Evolutionary conservation across 202 grass and related monocot genomes (phyloP).

Genomic region (Bolboschoenoplectus hybrid): DNA sequence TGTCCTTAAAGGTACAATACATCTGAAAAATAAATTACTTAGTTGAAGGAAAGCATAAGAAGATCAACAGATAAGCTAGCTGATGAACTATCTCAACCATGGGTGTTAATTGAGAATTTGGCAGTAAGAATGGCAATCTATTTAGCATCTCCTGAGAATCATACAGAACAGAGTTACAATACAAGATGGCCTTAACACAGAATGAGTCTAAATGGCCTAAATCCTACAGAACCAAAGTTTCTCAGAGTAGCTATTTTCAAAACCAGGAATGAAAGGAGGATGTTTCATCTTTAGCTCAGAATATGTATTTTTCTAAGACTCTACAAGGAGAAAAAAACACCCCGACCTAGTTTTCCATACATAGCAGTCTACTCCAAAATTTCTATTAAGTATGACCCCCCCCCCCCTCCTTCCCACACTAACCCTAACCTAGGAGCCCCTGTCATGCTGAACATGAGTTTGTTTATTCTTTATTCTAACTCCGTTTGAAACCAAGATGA

Average conservation of each 20-base stretch:
- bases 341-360: not conserved
- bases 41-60: not conserved
- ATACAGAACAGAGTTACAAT: slow-evolving; percentile 3
- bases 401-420: too few species aligned
- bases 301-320: not conserved
- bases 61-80: not conserved
- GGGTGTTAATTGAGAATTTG: not conserved
- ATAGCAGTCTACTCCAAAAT: not conserved
- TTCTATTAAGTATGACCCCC: not conserved
- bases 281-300: slow-evolving; percentile 2
- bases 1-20: slow-evolving; percentile 71
- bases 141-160: not conserved
- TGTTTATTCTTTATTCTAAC: too few species aligned
- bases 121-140: not conserved
- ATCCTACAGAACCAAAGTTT: not conserved
- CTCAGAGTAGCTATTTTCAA: not conserved
- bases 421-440: too few species aligned
- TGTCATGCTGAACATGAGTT: too few species aligned
- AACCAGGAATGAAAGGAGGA: not conserved
- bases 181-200: not conserved
- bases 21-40: slow-evolving; percentile 49
- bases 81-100: not conserved
- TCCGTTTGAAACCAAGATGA: too few species aligned
- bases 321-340: not conserved
- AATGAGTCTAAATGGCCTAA: not conserved